These are phyloP conservation scores for Saturnispora silvae DNA, from an alignment of 805 yeast genomes.

Conservation along the genomic window DNA sequence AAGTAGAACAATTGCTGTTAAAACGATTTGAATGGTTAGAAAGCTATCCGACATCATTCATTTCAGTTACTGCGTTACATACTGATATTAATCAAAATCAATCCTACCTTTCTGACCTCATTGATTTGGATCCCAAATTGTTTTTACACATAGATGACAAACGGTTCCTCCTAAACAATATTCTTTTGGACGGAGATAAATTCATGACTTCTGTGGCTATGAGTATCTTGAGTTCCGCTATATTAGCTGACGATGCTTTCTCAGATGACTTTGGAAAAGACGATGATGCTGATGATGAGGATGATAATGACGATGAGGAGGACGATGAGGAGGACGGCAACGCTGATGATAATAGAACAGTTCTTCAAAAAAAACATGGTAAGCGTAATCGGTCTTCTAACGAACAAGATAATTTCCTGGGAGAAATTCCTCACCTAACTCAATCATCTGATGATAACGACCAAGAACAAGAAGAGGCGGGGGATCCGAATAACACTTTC, in stretches of 20 bases:
- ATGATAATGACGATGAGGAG: constrained; percentile 1
- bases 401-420: constrained; percentile 15
- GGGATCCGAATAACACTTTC: not conserved
- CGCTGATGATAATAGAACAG: not conserved
- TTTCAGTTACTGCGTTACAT: constrained; percentile 16
- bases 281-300: constrained; percentile 9
- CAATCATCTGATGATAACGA: too few relatives aligned
- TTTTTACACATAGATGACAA: constrained; percentile 4
- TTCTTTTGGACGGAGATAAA: not conserved
- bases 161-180: not conserved
- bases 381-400: not conserved
- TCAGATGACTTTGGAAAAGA: constrained; percentile 8
- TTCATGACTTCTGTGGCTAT: not conserved
- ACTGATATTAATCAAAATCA: constrained; percentile 8
- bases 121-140: constrained; percentile 4
- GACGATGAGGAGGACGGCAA: not conserved
- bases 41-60: constrained; percentile 25
- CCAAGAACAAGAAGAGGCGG: not conserved
- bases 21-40: constrained; percentile 17
- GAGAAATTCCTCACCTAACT: constrained; percentile 17
- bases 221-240: too few relatives aligned
- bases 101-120: constrained; percentile 1
- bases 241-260: not conserved
- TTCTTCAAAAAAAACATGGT: constrained; percentile 16
- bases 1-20: not conserved